These are phyloP conservation scores for Thelephora ganbajun DNA, from an alignment of 768 basidiomycete species.

Conservation along the genomic window DNA sequence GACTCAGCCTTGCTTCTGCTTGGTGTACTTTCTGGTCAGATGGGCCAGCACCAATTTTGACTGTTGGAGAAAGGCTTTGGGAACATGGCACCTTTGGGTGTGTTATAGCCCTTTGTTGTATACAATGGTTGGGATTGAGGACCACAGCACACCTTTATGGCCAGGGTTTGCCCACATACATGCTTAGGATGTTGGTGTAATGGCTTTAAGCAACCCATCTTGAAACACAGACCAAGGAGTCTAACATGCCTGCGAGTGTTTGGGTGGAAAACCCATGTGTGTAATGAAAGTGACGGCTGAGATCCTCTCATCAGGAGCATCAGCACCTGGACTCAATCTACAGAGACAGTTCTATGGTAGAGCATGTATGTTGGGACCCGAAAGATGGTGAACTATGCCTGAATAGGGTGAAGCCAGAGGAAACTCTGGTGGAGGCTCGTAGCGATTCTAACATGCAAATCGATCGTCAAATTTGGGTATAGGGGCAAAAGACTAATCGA, in stretches of 20 bases:
- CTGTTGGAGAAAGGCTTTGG: conserved; percentile 38
- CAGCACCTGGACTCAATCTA: conserved; percentile 64
- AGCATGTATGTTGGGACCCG: conserved; percentile 79
- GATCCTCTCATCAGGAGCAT: conserved; percentile 53
- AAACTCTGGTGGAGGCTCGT: conserved; percentile 93
- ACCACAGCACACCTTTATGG: conserved; percentile 43
- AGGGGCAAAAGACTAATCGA: conserved; percentile 95
- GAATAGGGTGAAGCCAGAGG: conserved; percentile 89
- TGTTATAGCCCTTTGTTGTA: conserved; percentile 50
- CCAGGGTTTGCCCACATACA: conserved; percentile 38
- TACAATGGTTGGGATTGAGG: conserved; percentile 46
- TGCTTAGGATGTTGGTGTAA: conserved; percentile 67
- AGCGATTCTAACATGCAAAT: conserved; percentile 96
- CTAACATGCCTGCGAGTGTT: conserved; percentile 75
- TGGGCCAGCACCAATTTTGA: conserved; percentile 60
- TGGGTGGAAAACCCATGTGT: conserved; percentile 57
- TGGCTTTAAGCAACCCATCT: conserved; percentile 72
- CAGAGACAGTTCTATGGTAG: conserved; percentile 64
- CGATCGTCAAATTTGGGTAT: conserved; percentile 92
- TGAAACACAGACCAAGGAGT: conserved; percentile 83
- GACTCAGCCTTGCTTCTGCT: conserved; percentile 14
- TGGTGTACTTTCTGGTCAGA: conserved; percentile 20
- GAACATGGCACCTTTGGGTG: conserved; percentile 54
- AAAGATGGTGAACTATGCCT: conserved; percentile 87
- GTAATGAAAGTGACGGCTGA: conserved; percentile 63